Conservation (phyloP, 257 asterid genomes). For the Dorcoceras hygrometricum region DNA sequence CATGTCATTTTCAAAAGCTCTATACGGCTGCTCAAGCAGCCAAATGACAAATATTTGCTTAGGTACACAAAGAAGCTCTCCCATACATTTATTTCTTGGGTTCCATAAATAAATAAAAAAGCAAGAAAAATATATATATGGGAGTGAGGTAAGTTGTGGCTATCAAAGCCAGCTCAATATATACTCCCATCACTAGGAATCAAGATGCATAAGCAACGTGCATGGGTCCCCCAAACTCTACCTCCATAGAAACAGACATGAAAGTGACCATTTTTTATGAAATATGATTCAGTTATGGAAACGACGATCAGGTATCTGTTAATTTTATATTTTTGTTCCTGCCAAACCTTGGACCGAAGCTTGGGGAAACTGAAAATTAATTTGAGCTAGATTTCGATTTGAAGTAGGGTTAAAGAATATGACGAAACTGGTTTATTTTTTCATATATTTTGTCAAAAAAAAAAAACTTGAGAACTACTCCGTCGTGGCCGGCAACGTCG, state of each 20-base stretch:
- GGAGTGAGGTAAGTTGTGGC: constrained; percentile 31
- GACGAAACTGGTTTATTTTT: too few relatives aligned
- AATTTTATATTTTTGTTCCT: too few relatives aligned
- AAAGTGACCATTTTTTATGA: not conserved
- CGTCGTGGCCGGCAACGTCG: too few relatives aligned
- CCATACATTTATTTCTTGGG: not conserved
- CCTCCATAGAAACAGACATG: not conserved
- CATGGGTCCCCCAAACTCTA: not conserved
- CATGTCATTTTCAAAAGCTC: not conserved
- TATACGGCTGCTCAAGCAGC: not conserved
- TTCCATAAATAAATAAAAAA: not conserved
- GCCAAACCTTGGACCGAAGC: not conserved
- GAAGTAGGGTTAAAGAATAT: too few relatives aligned
- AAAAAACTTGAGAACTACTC: too few relatives aligned
- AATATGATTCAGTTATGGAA: too few relatives aligned
- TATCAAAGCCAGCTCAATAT: constrained; percentile 38
- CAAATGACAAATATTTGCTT: not conserved
- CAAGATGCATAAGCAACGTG: constrained; percentile 25
- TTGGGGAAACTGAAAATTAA: too few relatives aligned
- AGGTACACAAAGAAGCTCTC: too few relatives aligned
- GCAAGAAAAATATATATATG: not conserved
- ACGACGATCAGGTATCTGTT: too few relatives aligned
- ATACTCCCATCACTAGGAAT: constrained; percentile 20
- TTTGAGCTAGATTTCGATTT: not conserved
- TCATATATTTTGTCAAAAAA: too few relatives aligned